Evolutionary conservation across 2,329 filamentous ascomycete genomes (phyloP).

Genomic region (Aspergillus glaucus): DNA sequence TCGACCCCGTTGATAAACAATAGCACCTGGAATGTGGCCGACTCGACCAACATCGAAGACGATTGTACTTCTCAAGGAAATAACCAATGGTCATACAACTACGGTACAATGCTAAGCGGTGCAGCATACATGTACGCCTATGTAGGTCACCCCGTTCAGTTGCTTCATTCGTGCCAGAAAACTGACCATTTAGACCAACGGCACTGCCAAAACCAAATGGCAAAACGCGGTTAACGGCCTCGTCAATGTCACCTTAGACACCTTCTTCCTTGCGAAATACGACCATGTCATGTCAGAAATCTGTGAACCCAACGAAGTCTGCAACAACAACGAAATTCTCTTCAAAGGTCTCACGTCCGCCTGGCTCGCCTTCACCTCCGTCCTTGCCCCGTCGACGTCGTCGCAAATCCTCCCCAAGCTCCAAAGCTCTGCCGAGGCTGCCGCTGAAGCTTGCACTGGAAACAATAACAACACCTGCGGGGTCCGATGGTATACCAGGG

Average conservation of each 20-base stretch:
- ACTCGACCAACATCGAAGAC: slow-evolving; percentile 44
- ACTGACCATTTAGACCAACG: slow-evolving; percentile 21
- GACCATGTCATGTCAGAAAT: slow-evolving; percentile 58
- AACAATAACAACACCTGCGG: slow-evolving; percentile 50
- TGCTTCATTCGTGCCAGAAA: slow-evolving; percentile 7
- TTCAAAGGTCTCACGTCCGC: slow-evolving; percentile 68
- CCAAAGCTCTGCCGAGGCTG: slow-evolving; percentile 52
- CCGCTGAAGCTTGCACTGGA: slow-evolving; percentile 58
- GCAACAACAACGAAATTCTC: slow-evolving; percentile 64
- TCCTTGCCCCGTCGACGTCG: slow-evolving; percentile 55
- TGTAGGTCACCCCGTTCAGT: slow-evolving; percentile 25
- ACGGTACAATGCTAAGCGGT: slow-evolving; percentile 52
- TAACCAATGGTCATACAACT: slow-evolving; percentile 54
- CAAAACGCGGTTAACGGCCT: slow-evolving; percentile 51
- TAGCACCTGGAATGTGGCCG: slow-evolving; percentile 51
- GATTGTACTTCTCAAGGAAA: slow-evolving; percentile 49
- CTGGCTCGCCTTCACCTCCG: slow-evolving; percentile 58
- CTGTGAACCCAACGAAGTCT: slow-evolving; percentile 58
- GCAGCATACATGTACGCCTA: slow-evolving; percentile 53
- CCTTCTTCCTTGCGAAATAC: slow-evolving; percentile 47
- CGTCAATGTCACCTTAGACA: slow-evolving; percentile 41
- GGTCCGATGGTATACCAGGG: slow-evolving; percentile 34
- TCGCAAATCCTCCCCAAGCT: slow-evolving; percentile 54
- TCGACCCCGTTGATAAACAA: slow-evolving; percentile 46
- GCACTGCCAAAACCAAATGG: slow-evolving; percentile 47